Evolutionary conservation across 2,329 filamentous ascomycete species (phyloP).

Genomic region (Alternaria angustiovoidea): DNA sequence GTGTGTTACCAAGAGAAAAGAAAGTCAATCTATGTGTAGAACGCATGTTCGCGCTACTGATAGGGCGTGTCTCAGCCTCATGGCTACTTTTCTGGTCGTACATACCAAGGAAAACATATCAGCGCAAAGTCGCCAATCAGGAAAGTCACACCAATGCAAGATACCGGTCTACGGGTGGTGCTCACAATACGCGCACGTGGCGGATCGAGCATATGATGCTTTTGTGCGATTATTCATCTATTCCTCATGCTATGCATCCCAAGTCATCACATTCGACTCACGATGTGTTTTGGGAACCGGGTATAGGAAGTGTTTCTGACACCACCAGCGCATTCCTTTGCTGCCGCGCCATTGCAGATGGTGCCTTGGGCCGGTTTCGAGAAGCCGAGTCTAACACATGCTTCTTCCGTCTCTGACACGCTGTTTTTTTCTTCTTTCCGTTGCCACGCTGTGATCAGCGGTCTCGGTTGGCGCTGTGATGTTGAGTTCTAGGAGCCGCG

Average conservation of each 20-base stretch:
- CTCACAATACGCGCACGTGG: constrained; percentile 1
- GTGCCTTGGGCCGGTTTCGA: not conserved
- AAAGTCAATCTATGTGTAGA: not conserved
- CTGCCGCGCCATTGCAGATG: not conserved
- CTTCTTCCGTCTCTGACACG: not conserved
- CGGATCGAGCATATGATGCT: constrained; percentile 1
- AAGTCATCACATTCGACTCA: not conserved
- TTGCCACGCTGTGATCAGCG: not conserved
- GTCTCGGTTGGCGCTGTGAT: not conserved
- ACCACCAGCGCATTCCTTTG: not conserved
- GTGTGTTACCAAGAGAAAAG: constrained; percentile 1
- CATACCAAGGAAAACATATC: not conserved
- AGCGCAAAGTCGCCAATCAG: not conserved
- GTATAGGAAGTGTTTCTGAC: not conserved
- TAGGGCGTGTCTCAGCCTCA: constrained; percentile 4
- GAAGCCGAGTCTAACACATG: not conserved
- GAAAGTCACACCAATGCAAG: not conserved
- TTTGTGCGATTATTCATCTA: not conserved
- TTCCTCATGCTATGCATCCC: not conserved
- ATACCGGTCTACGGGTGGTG: not conserved
- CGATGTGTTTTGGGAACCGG: not conserved
- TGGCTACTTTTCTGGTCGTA: not conserved
- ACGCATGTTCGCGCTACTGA: constrained; percentile 5
- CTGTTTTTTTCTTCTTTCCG: not conserved
- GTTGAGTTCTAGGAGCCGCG: not conserved